Percentiles rank a stretch among this genome's conserved stretches.
phyloP scores from a whole-genome alignment of 2,329 filamentous ascomycete species.

The Colletotrichum liriopes region DNA sequence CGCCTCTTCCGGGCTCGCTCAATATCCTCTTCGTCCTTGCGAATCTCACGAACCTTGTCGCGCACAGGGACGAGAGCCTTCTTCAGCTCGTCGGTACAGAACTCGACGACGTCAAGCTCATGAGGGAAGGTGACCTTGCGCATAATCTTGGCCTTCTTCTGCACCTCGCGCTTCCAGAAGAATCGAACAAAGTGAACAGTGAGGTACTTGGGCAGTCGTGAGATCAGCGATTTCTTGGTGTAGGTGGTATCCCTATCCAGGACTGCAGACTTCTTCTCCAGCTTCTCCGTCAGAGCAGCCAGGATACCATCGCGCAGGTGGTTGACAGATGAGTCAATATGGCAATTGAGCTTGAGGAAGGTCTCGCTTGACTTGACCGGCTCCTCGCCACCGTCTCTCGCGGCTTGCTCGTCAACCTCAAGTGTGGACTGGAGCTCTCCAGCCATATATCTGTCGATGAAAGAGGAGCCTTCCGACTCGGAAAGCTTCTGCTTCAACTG shows the following conservation, averaged over 20 bases:
- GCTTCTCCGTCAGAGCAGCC: conserved; percentile 86
- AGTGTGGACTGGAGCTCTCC: conserved; percentile 85
- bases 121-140: conserved; percentile 97
- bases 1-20: conserved; percentile 93
- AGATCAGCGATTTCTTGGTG: conserved; percentile 92
- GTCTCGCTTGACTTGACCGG: conserved; percentile 77
- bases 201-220: conserved; percentile 92
- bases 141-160: conserved; percentile 99
- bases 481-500: conserved; percentile 84
- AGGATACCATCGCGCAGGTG: conserved; percentile 91
- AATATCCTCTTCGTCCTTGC: conserved; percentile 95
- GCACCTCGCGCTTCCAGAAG: conserved; percentile 95
- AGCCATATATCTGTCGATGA: conserved; percentile 92
- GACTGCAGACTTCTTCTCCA: conserved; percentile 88
- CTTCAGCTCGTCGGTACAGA: conserved; percentile 92
- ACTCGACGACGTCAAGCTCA: conserved; percentile 93
- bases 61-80: conserved; percentile 90
- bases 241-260: conserved; percentile 86
- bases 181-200: conserved; percentile 98
- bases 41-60: conserved; percentile 94
- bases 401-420: conserved; percentile 86
- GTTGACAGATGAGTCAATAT: conserved; percentile 90
- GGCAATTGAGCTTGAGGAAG: conserved; percentile 96
- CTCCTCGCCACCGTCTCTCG: conserved; percentile 82
- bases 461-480: conserved; percentile 72